These are phyloP conservation scores for Backusella australiensis DNA, from an alignment of 192 early-diverging fungal species.

Conservation along the genomic window DNA sequence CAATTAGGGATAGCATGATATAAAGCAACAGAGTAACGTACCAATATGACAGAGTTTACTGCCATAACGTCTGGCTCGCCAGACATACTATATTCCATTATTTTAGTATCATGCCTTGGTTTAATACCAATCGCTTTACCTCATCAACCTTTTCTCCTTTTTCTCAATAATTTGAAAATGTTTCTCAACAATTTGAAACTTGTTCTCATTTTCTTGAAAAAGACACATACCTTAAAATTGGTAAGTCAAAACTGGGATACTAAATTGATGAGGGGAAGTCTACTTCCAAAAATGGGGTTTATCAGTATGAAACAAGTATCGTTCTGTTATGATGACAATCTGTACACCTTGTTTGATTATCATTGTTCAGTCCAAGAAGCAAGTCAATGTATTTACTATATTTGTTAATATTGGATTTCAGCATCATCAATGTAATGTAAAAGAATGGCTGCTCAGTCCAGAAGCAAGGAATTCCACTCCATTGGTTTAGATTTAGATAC, in stretches of 20 bases:
- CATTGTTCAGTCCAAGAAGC: not conserved
- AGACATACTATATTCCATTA: too few relatives aligned
- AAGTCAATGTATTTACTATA: not conserved
- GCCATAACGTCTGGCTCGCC: too few relatives aligned
- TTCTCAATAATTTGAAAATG: too few relatives aligned
- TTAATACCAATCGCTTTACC: too few relatives aligned
- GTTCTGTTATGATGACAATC: not conserved
- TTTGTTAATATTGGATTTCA: constrained; percentile 2
- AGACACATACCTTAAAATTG: not conserved
- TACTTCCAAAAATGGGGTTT: not conserved
- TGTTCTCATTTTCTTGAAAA: too few relatives aligned
- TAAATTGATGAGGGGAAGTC: not conserved
- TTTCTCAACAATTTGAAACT: too few relatives aligned
- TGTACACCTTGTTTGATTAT: not conserved
- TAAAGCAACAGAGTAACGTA: too few relatives aligned
- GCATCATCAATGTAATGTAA: not conserved
- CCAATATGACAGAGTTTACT: too few relatives aligned
- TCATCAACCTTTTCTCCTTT: too few relatives aligned
- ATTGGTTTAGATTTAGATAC: not conserved
- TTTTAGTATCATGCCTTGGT: too few relatives aligned
- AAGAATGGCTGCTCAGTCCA: not conserved
- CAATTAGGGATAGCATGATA: too few relatives aligned
- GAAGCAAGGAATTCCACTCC: not conserved
- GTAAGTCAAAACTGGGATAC: not conserved
- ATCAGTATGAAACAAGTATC: not conserved